Base-by-base conservation (phyloP, 2,329 filamentous ascomycete species). In the Colletotrichum sp. region DNA sequence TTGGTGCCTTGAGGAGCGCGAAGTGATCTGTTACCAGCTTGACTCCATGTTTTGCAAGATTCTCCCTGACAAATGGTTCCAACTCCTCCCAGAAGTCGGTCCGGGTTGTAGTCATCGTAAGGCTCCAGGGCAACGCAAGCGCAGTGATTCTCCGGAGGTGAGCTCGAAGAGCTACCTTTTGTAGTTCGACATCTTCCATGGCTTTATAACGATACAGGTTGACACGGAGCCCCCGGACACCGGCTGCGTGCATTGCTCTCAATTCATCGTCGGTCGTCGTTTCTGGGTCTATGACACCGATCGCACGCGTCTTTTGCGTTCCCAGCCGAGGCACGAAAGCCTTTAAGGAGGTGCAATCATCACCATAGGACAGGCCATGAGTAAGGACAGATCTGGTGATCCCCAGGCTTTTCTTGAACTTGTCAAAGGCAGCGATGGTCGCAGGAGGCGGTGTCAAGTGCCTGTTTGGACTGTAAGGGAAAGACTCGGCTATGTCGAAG, bases 21-120 rank as follows among this genome's bases (percentile, higher is more conserved):
- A 85, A 84, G 67, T 86, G 84, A 60, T 86, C 84, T 1, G 84
- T 85, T 0, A 86, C 80, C 3, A 85, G 55, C 5, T 63, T 65
- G n/a, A 82, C 78, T 3, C 80, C 79, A 2, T 71, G 66, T 3
- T 77, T 70, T 0, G 78, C 67, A 32, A 83, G 77, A 7, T 80
- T 78, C 4, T 74, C 32, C 43, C 78, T 72, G 16, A 83, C 78
- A 12, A 81, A 77, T 2, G 77, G 78, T 43, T 68, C 78, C 26
- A 82, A 55, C 16, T 80, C 77, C 3, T 64, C 78, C 82, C 82
- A 82, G 28, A 82, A 82, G 39, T 82, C 82, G 8, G 82, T 80
- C 57, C 81, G 80, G 1, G 78, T 80, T 24, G 82, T 82, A 2
- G 82, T 82, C 52, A 84, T 83, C 1, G 82, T 81, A 72, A 84